Percentiles rank a stretch among this genome's conserved stretches.
Evolutionary conservation across 2,329 filamentous ascomycete species (phyloP).

Genomic region (Diaporthe sp.): DNA sequence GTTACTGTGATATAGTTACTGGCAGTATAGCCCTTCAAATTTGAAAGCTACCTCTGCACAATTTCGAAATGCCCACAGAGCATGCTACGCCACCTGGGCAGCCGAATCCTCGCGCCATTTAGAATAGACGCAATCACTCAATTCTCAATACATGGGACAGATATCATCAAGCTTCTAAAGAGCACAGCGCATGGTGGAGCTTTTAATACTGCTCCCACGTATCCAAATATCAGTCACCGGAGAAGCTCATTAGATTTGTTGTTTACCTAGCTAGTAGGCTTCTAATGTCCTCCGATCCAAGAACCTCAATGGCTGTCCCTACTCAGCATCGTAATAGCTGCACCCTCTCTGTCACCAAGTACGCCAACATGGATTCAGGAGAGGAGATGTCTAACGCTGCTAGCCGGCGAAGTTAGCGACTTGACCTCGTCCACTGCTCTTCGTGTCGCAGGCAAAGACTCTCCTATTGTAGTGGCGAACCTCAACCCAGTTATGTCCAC

Average conservation of each 20-base stretch:
- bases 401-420: neutral
- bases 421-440: neutral
- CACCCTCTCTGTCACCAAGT: neutral
- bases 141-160: neutral
- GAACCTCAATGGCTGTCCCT: too few relatives aligned
- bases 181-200: neutral
- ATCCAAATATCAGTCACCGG: neutral
- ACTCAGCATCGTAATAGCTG: neutral
- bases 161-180: neutral
- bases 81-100: neutral
- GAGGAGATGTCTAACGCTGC: neutral
- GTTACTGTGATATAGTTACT: too few relatives aligned
- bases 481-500: neutral
- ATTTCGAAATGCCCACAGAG: neutral
- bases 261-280: neutral
- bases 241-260: neutral
- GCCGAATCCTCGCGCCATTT: neutral
- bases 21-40: too few relatives aligned
- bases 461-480: rapidly evolving
- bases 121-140: too few relatives aligned
- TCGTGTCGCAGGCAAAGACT: neutral
- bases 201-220: neutral
- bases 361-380: neutral
- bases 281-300: neutral
- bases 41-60: neutral